Conservation (phyloP, 164 flowering plant species). For the Vitis rotundifolia region DNA sequence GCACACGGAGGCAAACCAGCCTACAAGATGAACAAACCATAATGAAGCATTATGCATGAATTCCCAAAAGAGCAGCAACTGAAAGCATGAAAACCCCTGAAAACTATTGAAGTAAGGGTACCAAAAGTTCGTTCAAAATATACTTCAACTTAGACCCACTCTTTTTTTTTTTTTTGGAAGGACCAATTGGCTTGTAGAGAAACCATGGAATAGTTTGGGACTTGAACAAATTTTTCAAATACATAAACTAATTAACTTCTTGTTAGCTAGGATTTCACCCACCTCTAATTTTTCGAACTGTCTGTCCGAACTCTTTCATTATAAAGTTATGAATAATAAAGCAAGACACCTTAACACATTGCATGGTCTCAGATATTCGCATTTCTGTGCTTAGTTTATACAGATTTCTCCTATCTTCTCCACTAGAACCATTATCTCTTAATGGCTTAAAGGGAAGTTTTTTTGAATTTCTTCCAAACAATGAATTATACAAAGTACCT, state of each 20-base stretch:
- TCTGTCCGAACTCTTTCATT: no score
- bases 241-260: not conserved
- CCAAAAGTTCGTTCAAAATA: not conserved
- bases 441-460: not conserved
- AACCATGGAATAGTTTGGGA: not conserved
- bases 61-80: not conserved
- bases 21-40: constrained; percentile 28
- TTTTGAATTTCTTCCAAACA: no score
- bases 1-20: constrained; percentile 89
- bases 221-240: not conserved
- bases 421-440: not conserved
- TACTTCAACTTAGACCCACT: not conserved
- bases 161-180: not conserved
- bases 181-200: not conserved
- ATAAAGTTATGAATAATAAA: no score
- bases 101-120: not conserved
- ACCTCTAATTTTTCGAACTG: no score
- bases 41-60: not conserved
- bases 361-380: no score
- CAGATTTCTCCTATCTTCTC: not conserved
- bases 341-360: no score
- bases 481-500: not conserved
- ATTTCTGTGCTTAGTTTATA: not conserved
- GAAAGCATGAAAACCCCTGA: not conserved
- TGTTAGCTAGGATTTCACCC: no score